A percentile compares a stretch with the other conserved stretches of the same genome.
These are phyloP conservation scores for Komagataella mondaviorum DNA, from an alignment of 805 yeast genomes.

Conservation along the genomic window DNA sequence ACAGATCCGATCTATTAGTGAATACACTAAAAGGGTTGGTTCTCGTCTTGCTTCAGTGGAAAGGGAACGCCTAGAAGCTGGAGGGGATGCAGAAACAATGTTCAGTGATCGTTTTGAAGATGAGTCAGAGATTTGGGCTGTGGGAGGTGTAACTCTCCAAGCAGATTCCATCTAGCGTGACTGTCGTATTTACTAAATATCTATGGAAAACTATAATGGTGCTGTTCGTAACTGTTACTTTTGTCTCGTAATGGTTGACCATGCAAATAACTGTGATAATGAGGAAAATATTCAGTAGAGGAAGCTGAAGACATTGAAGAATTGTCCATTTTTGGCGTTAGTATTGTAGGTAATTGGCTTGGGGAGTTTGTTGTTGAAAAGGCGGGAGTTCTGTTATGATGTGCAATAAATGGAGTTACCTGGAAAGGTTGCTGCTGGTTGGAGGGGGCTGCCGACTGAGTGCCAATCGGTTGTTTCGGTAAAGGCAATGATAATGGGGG, in stretches of 20 bases:
- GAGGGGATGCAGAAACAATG: constrained; percentile 81
- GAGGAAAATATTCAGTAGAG: background rate
- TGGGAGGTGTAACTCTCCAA: constrained; percentile 50
- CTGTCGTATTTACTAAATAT: background rate
- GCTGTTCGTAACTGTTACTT: background rate
- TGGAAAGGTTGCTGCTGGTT: background rate
- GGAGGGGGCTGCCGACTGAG: background rate
- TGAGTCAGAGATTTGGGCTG: constrained; percentile 78
- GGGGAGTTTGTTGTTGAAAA: background rate
- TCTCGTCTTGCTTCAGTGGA: constrained; percentile 74
- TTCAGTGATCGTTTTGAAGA: constrained; percentile 80
- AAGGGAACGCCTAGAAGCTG: constrained; percentile 76
- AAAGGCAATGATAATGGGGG: background rate
- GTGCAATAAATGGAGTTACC: background rate
- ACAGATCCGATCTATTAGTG: constrained; percentile 66
- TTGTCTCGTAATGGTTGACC: constrained; percentile 1
- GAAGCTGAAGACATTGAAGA: background rate
- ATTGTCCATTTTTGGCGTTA: background rate
- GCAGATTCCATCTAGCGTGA: background rate
- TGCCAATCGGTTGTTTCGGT: background rate
- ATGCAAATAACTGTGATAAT: background rate
- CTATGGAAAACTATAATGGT: background rate
- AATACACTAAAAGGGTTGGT: constrained; percentile 87
- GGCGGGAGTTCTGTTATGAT: background rate
- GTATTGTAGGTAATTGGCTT: background rate